Evolutionary conservation across 148 eudicot genomes (phyloP).

Genomic region (Rhododendron molle): DNA sequence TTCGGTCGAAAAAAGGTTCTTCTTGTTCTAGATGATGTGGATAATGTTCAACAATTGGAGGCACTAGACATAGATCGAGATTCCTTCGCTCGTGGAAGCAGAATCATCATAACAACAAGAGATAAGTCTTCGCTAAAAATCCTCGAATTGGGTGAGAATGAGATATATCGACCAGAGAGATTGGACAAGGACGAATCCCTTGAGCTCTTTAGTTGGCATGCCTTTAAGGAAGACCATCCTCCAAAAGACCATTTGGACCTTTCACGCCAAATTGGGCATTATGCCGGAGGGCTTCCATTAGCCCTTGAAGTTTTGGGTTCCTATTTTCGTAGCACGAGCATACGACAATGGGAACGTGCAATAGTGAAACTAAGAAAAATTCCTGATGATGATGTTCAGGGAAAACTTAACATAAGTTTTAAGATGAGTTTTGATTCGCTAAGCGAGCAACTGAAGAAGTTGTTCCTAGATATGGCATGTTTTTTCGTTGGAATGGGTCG

Average conservation of each 20-base stretch:
- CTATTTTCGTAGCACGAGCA: not conserved
- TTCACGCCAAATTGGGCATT: not conserved
- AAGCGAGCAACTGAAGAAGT: not conserved
- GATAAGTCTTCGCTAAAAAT: not conserved
- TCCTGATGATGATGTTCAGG: not conserved
- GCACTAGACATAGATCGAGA: not conserved
- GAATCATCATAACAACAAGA: not conserved
- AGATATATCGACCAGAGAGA: not conserved
- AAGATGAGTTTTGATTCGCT: not conserved
- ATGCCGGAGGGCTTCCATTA: not conserved
- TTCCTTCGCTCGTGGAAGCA: not conserved
- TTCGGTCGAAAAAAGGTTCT: not conserved
- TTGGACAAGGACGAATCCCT: not conserved
- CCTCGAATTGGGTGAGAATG: not conserved
- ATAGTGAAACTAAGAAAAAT: too few relatives aligned
- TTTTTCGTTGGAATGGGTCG: not conserved
- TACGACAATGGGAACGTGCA: not conserved
- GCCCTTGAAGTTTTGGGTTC: not conserved
- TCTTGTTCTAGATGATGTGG: not conserved
- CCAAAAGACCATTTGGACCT: not conserved
- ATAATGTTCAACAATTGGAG: not conserved
- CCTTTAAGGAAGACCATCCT: not conserved
- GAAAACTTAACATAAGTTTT: too few relatives aligned
- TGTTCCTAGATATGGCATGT: not conserved
- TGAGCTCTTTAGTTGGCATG: not conserved